Evolutionary conservation across 179 eudicot species (phyloP).

Genomic region (Spergularia azorica): DNA sequence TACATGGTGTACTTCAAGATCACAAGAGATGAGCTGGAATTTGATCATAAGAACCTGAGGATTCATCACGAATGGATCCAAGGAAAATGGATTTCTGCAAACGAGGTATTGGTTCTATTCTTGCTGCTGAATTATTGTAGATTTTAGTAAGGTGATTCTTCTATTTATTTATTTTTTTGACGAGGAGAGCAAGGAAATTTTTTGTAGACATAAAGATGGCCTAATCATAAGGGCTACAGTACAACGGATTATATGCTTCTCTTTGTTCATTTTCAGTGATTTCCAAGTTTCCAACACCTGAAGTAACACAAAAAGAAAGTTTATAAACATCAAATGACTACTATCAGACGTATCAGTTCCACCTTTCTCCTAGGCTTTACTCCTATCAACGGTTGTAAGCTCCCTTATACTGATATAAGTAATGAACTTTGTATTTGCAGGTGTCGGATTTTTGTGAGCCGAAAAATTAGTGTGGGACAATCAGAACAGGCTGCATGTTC

Average conservation of each 20-base stretch:
- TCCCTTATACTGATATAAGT: slow-evolving; percentile 3
- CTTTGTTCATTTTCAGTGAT: neutral
- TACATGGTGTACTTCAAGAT: slow-evolving; percentile 49
- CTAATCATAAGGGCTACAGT: too few relatives aligned
- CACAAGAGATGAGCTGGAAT: slow-evolving; percentile 42
- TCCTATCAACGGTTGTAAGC: neutral
- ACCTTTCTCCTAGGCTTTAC: neutral
- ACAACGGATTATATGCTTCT: neutral
- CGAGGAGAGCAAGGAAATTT: too few relatives aligned
- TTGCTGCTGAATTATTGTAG: too few relatives aligned
- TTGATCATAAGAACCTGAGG: slow-evolving; percentile 45
- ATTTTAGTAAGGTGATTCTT: too few relatives aligned
- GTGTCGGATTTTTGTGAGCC: neutral
- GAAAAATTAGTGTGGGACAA: neutral
- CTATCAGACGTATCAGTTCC: too few relatives aligned
- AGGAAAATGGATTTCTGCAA: slow-evolving; percentile 46
- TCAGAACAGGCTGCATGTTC: neutral
- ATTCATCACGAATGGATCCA: slow-evolving; percentile 55
- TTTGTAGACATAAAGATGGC: too few relatives aligned
- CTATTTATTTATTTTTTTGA: too few relatives aligned
- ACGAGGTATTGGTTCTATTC: slow-evolving; percentile 32
- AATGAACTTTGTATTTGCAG: slow-evolving; percentile 15
- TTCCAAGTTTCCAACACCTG: too few relatives aligned
- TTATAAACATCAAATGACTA: neutral
- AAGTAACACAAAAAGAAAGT: too few relatives aligned